phyloP scores from a whole-genome alignment of 2,329 filamentous ascomycete genomes.

The Colletotrichum lini region DNA sequence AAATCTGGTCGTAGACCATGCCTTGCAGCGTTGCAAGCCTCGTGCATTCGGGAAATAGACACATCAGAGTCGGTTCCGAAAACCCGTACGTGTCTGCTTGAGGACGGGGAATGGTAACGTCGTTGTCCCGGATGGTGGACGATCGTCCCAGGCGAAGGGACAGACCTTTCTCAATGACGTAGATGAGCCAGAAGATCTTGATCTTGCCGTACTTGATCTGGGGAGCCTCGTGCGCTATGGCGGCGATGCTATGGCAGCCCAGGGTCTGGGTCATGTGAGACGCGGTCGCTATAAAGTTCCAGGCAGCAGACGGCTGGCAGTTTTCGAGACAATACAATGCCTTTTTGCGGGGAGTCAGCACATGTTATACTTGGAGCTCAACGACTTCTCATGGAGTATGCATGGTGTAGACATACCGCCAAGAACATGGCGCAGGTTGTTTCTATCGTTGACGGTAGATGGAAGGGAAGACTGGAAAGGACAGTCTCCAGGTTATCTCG shows the following conservation, averaged over 20 bases:
- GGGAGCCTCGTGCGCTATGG: conserved; percentile 24
- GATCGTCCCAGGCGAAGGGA: conserved; percentile 47
- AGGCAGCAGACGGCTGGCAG: conserved; percentile 44
- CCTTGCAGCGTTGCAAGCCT: conserved; percentile 43
- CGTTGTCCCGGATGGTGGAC: conserved; percentile 46
- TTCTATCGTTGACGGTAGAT: conserved; percentile 42
- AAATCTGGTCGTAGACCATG: conserved; percentile 48
- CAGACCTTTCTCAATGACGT: conserved; percentile 46
- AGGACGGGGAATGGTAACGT: conserved; percentile 44
- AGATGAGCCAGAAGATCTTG: conserved; percentile 48
- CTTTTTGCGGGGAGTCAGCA: conserved; percentile 7
- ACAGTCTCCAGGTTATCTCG: conserved; percentile 45
- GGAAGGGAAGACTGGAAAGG: conserved; percentile 44
- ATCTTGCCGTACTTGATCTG: conserved; percentile 37
- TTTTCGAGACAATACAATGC: conserved; percentile 44
- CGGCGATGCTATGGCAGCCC: conserved; percentile 43
- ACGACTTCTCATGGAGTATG: no score
- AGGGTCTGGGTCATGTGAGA: conserved; percentile 44
- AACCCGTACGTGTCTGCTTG: neutral
- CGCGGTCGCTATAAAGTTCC: conserved; percentile 45
- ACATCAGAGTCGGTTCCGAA: neutral
- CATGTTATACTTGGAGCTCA: no score
- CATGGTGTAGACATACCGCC: conserved; percentile 38
- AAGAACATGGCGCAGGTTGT: conserved; percentile 42
- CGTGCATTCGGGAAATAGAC: conserved; percentile 1